These are phyloP conservation scores for Xerocomus alliaceus DNA, from an alignment of 1,284 basidiomycete species.

Conservation along the genomic window DNA sequence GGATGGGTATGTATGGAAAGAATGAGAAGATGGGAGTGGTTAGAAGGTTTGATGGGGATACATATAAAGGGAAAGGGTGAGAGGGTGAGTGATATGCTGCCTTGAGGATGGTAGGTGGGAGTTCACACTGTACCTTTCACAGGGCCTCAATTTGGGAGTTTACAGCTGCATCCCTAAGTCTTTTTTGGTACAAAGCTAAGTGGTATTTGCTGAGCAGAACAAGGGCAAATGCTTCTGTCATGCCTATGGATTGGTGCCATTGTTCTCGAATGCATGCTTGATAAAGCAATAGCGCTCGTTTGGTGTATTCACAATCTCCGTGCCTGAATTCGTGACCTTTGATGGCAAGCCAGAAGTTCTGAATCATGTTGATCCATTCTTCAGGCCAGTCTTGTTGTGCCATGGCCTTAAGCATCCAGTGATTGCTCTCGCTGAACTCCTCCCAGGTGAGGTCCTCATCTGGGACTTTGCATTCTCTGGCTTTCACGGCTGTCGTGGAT, in stretches of 20 bases:
- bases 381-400: not conserved
- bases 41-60: not conserved
- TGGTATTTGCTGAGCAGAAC: not conserved
- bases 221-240: not conserved
- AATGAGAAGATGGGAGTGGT: no score
- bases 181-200: not conserved
- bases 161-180: not conserved
- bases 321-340: not conserved
- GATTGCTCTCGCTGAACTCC: no score
- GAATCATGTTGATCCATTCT: not conserved
- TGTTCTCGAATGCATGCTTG: not conserved
- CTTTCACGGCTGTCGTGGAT: no score
- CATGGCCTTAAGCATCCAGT: no score
- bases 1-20: no score
- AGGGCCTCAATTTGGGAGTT: not conserved
- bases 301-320: not conserved
- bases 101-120: not conserved
- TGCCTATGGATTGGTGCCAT: not conserved
- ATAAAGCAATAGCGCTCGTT: not conserved
- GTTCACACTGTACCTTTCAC: not conserved
- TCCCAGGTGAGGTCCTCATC: no score
- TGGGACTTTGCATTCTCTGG: no score
- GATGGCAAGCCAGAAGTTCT: not conserved
- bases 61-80: not conserved
- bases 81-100: not conserved